Base-by-base conservation (phyloP, 768 basidiomycete species). In the Stropharia rugosoannulata region DNA sequence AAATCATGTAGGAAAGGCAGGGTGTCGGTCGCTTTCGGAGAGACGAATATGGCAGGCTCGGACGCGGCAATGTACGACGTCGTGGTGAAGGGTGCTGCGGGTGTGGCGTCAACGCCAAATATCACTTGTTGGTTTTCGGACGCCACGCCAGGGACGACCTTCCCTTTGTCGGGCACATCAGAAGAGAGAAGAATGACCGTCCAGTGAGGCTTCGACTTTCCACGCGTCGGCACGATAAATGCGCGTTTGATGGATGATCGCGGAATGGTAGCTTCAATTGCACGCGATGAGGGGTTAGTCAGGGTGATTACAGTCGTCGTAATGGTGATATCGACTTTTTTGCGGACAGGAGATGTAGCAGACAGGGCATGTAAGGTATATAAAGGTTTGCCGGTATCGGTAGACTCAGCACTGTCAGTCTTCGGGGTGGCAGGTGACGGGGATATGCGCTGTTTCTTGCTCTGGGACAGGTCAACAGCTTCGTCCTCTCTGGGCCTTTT, bases 201-300 rank as follows among this genome's bases (percentile, higher is more conserved):
- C 87, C 87, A 90, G 62, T 91, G 86, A 0, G 82, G 74, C 62
- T 84, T 88, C 27, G 74, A 66, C 67, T 90, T 90, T 27, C 87
- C 87, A 22, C 89, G 80, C 0, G 89, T 90, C 9, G 90, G 87
- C 1, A 92, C 67, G 48, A 93, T 66, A 68, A 92, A 93, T 0
- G 83, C 82, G 35, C 88, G 84, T 1, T 73, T 71, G 50, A 90
- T 67, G 18, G 61, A 60, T 15, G 79, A 69, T 27, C 85, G 75
- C 2, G 83, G 78, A 43, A 86, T 70, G 12, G 73, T 74, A 0
- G 78, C 72, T 61, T 87, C 85, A 7, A 80, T 55, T 12, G 70
- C 72, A 46, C 77, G 74, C 0, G 84, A 78, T 0, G 72, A 63
- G 0, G 84, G 73, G 65, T 86, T 75, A 3, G 74, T 70, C 62